Percentiles rank a stretch among this genome's conserved stretches.
phyloP scores from a whole-genome alignment of 176 grass and related monocot genomes.

The Aechmea fasciata region DNA sequence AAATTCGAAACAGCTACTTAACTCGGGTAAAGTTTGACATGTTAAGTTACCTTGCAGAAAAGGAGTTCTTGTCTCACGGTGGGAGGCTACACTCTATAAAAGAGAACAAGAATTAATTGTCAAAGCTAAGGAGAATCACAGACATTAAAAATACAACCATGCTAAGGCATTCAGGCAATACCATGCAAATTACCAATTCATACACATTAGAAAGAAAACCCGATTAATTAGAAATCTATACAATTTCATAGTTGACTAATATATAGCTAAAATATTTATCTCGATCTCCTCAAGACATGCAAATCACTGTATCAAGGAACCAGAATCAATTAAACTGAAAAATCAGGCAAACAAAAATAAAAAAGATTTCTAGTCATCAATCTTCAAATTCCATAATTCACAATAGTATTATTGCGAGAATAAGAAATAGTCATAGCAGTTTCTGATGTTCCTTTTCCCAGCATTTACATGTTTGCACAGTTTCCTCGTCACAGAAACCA shows the following conservation, averaged over 20 bases:
- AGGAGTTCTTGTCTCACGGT: neutral
- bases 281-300: neutral
- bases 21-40: neutral
- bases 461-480: too few relatives aligned
- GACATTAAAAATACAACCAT: neutral
- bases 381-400: too few relatives aligned
- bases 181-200: neutral
- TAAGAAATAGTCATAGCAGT: neutral
- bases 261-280: neutral
- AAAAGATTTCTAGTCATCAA: too few relatives aligned
- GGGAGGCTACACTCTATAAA: neutral
- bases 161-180: neutral
- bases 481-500: too few relatives aligned
- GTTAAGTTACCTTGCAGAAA: neutral
- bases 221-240: neutral
- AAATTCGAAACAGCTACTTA: neutral
- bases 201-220: neutral
- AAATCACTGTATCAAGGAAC: neutral
- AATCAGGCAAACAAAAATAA: neutral
- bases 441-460: too few relatives aligned
- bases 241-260: neutral
- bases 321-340: neutral
- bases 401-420: too few relatives aligned
- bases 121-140: neutral
- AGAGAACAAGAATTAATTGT: neutral